These are phyloP conservation scores for Cymbidium sinense DNA, from an alignment of 106 monocot genomes.

Conservation along the genomic window DNA sequence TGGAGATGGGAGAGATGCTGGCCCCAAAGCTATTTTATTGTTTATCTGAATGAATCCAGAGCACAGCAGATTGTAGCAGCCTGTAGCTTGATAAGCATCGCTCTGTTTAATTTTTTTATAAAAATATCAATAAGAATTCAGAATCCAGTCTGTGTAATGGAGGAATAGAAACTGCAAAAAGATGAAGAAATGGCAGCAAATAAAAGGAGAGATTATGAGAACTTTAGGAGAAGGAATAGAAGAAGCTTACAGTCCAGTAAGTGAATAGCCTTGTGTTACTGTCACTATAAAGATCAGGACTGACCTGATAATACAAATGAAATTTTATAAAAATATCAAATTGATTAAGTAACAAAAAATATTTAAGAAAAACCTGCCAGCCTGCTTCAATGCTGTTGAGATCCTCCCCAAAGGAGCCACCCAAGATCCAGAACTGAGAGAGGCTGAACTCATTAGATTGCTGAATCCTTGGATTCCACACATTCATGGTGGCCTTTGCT, in stretches of 20 bases:
- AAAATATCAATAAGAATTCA: neutral
- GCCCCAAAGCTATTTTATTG: slow-evolving; percentile 67
- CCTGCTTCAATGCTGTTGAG: slow-evolving; percentile 99
- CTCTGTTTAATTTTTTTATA: slow-evolving; percentile 29
- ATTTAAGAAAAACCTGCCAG: slow-evolving; percentile 61
- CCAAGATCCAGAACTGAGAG: slow-evolving; percentile 84
- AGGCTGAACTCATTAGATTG: slow-evolving; percentile 91
- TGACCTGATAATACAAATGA: slow-evolving; percentile 44
- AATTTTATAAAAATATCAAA: neutral
- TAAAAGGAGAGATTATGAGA: neutral
- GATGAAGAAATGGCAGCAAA: neutral
- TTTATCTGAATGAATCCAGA: slow-evolving; percentile 82
- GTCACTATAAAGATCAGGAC: slow-evolving; percentile 94
- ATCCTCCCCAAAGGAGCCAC: slow-evolving; percentile 85
- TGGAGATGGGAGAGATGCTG: slow-evolving; percentile 71
- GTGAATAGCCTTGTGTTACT: slow-evolving; percentile 87
- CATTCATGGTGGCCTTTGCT: slow-evolving; percentile 94
- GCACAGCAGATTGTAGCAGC: slow-evolving; percentile 89
- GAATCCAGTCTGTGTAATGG: neutral
- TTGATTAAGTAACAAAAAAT: neutral
- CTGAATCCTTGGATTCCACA: slow-evolving; percentile 88
- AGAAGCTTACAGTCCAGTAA: slow-evolving; percentile 91
- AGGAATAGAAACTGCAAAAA: neutral
- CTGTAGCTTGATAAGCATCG: slow-evolving; percentile 81
- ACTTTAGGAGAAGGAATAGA: slow-evolving; percentile 1